A percentile compares a stretch with the other conserved stretches of the same genome.
phyloP scores from a whole-genome alignment of 176 grass and related monocot species.

The Oryza meridionalis region DNA sequence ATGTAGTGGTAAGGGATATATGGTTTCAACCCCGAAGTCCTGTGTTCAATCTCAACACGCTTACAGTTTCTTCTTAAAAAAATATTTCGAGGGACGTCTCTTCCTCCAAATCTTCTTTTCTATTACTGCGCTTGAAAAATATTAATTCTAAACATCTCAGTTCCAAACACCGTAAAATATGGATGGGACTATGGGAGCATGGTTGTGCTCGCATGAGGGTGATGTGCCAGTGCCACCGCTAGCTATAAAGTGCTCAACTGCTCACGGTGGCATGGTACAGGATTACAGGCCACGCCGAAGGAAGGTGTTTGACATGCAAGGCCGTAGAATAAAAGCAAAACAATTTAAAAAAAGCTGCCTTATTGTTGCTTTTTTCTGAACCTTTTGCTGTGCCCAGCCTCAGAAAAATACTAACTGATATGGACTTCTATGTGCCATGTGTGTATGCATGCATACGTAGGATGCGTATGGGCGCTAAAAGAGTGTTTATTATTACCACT shows the following conservation, averaged over 20 bases:
- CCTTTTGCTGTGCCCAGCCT: neutral
- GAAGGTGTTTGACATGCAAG: neutral
- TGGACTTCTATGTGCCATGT: neutral
- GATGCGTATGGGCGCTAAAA: conserved; percentile 2
- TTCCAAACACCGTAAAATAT: neutral
- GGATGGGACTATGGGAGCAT: neutral
- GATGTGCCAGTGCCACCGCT: neutral
- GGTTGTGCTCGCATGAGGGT: neutral
- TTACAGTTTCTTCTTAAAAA: too few species aligned
- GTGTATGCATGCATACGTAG: conserved; percentile 11
- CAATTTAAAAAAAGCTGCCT: neutral
- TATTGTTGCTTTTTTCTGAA: neutral
- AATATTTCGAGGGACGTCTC: too few species aligned
- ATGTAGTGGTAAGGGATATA: too few species aligned
- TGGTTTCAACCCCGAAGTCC: too few species aligned
- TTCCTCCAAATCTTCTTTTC: too few species aligned
- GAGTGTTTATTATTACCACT: neutral
- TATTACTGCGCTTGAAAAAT: too few species aligned
- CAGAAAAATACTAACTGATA: neutral
- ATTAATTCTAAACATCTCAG: too few species aligned
- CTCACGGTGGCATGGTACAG: neutral
- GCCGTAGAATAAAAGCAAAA: neutral
- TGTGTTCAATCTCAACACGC: too few species aligned
- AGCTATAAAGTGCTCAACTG: neutral
- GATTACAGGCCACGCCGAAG: neutral